Conservation (phyloP, 202 grass and related monocot genomes). For the Setaria viridis region DNA sequence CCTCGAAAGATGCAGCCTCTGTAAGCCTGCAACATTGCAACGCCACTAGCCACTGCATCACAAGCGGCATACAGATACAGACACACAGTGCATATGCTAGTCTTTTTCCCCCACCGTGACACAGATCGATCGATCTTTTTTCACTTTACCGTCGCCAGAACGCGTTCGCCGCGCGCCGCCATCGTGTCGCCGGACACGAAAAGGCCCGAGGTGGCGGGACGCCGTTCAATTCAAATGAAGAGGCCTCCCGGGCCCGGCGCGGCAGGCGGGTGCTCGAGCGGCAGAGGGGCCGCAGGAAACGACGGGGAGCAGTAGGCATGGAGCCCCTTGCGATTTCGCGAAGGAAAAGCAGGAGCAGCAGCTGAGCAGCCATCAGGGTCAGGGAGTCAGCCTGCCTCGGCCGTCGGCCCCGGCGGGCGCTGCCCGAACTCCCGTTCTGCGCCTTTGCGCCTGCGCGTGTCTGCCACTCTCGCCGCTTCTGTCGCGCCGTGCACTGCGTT, state of each 20-base stretch:
- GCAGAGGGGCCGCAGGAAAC: not conserved
- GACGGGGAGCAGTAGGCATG: not conserved
- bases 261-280: not conserved
- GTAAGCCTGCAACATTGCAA: too few species aligned
- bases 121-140: not conserved
- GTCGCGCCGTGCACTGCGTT: not conserved
- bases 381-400: not conserved
- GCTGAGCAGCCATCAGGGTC: not conserved
- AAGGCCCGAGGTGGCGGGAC: conserved; percentile 37
- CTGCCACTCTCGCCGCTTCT: conserved; percentile 16
- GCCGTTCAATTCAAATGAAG: conserved; percentile 40
- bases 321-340: not conserved
- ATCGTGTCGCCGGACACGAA: not conserved
- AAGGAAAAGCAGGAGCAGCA: not conserved
- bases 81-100: not conserved
- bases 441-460: conserved; percentile 6
- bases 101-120: not conserved
- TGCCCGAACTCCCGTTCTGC: conserved; percentile 22
- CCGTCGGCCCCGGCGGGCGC: not conserved
- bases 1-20: not conserved
- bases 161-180: not conserved
- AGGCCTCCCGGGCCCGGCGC: not conserved
- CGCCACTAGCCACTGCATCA: not conserved
- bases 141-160: not conserved
- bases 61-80: not conserved